A percentile compares a stretch with the other conserved stretches of the same genome.
These are phyloP conservation scores for Fraxinus xanthoxyloides DNA, from an alignment of 305 asterid genomes.

Conservation along the genomic window DNA sequence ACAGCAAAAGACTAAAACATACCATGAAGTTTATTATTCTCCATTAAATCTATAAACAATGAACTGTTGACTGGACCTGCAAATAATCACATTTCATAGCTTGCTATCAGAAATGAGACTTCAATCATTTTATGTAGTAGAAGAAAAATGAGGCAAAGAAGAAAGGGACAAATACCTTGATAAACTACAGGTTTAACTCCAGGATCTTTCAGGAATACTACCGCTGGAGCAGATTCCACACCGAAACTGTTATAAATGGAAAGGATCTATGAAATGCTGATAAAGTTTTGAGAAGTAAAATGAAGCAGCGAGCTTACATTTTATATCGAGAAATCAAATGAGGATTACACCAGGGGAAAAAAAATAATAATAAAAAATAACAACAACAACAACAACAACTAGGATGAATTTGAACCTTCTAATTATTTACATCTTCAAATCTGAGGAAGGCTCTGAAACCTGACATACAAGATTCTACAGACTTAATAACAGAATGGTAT, in stretches of 20 bases:
- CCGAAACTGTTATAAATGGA: constrained; percentile 61
- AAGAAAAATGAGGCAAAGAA: constrained; percentile 13
- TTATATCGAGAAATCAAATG: not conserved
- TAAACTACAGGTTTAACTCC: constrained; percentile 82
- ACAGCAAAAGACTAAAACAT: constrained; percentile 18
- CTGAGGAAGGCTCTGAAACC: not conserved
- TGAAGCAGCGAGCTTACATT: not conserved
- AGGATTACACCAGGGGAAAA: not conserved
- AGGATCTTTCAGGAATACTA: constrained; percentile 84
- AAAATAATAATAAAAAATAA: too few species aligned
- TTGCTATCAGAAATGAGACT: constrained; percentile 21
- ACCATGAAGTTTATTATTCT: constrained; percentile 86
- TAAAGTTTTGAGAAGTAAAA: constrained; percentile 3
- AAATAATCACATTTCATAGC: constrained; percentile 34
- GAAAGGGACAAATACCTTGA: constrained; percentile 51
- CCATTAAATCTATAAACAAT: constrained; percentile 70
- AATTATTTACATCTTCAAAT: not conserved
- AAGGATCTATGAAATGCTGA: constrained; percentile 10
- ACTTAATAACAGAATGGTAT: not conserved
- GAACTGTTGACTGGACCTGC: constrained; percentile 85
- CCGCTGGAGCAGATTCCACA: constrained; percentile 91
- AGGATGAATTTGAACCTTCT: not conserved
- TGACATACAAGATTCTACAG: not conserved
- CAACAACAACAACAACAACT: too few species aligned
- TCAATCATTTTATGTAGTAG: not conserved